Evolutionary conservation across 345 rosid genomes (phyloP).

Genomic region (Eutrema yunnanense): DNA sequence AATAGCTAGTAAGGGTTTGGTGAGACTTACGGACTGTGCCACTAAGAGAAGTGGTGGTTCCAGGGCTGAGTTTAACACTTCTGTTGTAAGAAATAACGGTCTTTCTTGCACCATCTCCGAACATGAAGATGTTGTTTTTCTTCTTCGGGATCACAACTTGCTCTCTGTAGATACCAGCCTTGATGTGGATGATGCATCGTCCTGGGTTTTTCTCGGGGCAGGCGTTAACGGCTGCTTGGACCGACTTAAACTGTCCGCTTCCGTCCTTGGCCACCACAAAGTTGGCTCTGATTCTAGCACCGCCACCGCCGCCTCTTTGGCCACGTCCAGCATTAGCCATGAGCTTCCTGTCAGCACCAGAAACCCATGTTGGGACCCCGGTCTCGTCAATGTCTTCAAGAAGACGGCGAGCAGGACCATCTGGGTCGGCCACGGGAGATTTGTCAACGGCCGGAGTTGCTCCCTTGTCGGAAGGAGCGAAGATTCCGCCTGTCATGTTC

Average conservation of each 20-base stretch:
- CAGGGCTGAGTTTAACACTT: conserved; percentile 32
- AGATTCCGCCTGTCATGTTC: conserved; percentile 24
- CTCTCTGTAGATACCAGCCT: conserved; percentile 60
- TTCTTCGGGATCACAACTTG: conserved; percentile 37
- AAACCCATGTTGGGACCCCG: conserved; percentile 58
- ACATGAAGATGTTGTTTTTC: conserved; percentile 50
- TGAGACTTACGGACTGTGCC: conserved; percentile 41
- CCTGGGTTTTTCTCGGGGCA: conserved; percentile 35
- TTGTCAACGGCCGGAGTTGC: not conserved
- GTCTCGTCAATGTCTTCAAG: conserved; percentile 28
- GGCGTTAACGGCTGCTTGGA: conserved; percentile 44
- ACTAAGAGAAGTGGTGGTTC: conserved; percentile 45
- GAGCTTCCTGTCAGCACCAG: conserved; percentile 54
- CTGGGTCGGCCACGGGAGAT: conserved; percentile 26
- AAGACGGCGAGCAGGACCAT: conserved; percentile 43
- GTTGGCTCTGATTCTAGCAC: conserved; percentile 32
- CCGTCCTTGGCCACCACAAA: conserved; percentile 78
- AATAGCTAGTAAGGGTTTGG: not conserved
- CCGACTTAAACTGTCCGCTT: conserved; percentile 56
- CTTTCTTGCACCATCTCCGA: conserved; percentile 69
- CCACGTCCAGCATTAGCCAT: conserved; percentile 35
- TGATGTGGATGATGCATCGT: conserved; percentile 52
- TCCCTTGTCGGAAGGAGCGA: conserved; percentile 12
- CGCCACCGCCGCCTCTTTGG: not conserved
- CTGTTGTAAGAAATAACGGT: conserved; percentile 52